Conservation (phyloP, 441 rosid genomes). For the Pelargonium australe region DNA sequence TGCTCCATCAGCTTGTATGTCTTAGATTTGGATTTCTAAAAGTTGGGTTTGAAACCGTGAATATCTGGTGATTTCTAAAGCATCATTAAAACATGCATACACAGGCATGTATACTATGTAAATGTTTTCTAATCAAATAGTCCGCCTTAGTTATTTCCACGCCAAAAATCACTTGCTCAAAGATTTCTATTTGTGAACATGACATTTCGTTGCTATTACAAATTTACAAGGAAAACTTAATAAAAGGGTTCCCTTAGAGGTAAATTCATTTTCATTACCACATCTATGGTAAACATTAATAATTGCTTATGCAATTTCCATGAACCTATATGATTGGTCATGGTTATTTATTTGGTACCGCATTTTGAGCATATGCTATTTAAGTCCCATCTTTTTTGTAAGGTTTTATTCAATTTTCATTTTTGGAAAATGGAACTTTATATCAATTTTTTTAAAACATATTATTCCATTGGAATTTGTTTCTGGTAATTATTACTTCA, state of each 20-base stretch:
- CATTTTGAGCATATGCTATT: neutral
- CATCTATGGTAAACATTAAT: neutral
- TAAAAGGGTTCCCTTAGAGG: neutral
- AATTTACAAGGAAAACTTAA: neutral
- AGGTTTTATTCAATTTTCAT: conserved; percentile 3
- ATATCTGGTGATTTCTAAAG: no score
- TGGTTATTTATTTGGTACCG: neutral
- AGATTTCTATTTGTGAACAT: neutral
- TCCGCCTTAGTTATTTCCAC: neutral
- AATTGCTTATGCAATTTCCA: neutral
- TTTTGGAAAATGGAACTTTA: neutral
- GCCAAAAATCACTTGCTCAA: neutral
- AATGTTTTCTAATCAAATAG: neutral
- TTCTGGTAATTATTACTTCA: neutral
- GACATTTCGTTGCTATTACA: neutral
- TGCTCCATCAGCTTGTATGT: neutral
- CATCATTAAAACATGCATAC: no score
- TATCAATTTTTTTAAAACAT: neutral
- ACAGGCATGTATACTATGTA: neutral
- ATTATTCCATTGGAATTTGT: neutral
- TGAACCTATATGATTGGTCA: neutral
- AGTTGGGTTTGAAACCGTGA: no score
- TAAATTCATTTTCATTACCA: neutral
- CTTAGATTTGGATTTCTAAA: no score
- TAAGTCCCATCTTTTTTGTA: neutral